These are phyloP conservation scores for Trichoderma reesei DNA, from an alignment of 495 filamentous ascomycete species.

Conservation along the genomic window DNA sequence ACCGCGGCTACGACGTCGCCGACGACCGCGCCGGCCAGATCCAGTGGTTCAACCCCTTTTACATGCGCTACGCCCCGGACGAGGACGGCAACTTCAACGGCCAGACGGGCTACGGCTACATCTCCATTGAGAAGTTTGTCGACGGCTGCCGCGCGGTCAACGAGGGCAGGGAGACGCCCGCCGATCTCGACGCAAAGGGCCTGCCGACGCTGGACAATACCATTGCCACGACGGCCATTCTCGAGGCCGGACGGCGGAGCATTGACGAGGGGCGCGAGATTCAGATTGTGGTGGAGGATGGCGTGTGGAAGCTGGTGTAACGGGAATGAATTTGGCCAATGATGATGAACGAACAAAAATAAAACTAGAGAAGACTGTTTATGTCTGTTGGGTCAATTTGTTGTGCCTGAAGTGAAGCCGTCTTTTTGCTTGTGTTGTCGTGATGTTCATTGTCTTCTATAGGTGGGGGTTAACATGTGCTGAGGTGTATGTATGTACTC, in stretches of 20 bases:
- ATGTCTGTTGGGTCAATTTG: no score
- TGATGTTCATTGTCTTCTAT: no score
- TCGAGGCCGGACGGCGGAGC: conserved; percentile 74
- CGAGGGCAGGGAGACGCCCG: conserved; percentile 56
- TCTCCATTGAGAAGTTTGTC: conserved; percentile 93
- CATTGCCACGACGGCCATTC: conserved; percentile 80
- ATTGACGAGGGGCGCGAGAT: conserved; percentile 73
- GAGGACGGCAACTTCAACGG: conserved; percentile 91
- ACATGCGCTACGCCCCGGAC: conserved; percentile 92
- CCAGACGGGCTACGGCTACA: conserved; percentile 86
- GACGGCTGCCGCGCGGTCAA: conserved; percentile 75
- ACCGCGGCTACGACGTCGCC: conserved; percentile 90
- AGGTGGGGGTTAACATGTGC: no score
- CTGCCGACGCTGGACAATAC: conserved; percentile 83
- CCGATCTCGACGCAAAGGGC: conserved; percentile 66
- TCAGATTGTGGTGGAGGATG: conserved; percentile 54
- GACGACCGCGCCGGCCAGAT: conserved; percentile 60
- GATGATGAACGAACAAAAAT: background rate
- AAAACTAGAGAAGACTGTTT: background rate
- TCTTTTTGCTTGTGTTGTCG: no score
- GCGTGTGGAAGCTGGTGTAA: conserved; percentile 62
- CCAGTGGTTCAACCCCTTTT: conserved; percentile 88
- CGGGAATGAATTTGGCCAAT: background rate
- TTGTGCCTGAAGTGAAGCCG: no score
- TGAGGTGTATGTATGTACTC: no score